These are phyloP conservation scores for Rhodotorula sp. DNA, from an alignment of 1,284 basidiomycete genomes.

Conservation along the genomic window DNA sequence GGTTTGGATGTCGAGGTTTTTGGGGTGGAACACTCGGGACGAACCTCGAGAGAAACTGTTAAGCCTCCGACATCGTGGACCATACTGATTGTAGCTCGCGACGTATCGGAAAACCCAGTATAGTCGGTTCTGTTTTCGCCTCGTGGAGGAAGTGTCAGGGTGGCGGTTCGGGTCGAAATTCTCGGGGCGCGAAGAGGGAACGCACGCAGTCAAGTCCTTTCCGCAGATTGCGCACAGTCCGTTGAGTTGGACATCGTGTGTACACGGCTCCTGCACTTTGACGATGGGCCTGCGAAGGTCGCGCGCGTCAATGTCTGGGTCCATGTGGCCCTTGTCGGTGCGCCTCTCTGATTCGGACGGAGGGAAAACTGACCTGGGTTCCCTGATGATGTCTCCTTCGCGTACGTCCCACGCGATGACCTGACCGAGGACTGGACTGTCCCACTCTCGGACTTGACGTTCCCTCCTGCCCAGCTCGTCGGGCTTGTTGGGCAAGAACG, in stretches of 20 bases:
- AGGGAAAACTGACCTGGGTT: slow-evolving; percentile 39
- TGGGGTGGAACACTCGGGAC: background rate
- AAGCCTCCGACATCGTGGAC: slow-evolving; percentile 60
- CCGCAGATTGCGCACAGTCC: slow-evolving; percentile 92
- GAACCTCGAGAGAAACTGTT: slow-evolving; percentile 50
- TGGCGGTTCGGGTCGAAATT: background rate
- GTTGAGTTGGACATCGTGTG: slow-evolving; percentile 85
- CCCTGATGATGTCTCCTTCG: slow-evolving; percentile 37
- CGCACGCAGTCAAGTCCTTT: slow-evolving; percentile 85
- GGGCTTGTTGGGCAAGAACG: slow-evolving; percentile 14
- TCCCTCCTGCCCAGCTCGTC: slow-evolving; percentile 52
- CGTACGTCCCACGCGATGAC: slow-evolving; percentile 63
- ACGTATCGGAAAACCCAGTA: slow-evolving; percentile 74
- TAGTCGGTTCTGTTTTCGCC: slow-evolving; percentile 67
- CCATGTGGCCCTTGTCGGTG: too few species aligned
- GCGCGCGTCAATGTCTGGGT: too few species aligned
- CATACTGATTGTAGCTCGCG: slow-evolving; percentile 78
- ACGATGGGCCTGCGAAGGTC: slow-evolving; percentile 55
- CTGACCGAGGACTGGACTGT: slow-evolving; percentile 73
- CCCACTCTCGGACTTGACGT: slow-evolving; percentile 80
- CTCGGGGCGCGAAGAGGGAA: too few species aligned
- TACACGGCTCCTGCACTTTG: slow-evolving; percentile 77
- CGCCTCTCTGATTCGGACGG: too few species aligned
- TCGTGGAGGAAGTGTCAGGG: slow-evolving; percentile 20
- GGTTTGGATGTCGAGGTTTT: background rate